Conservation (phyloP, 1,284 basidiomycete genomes). For the Marasmius oreades region DNA sequence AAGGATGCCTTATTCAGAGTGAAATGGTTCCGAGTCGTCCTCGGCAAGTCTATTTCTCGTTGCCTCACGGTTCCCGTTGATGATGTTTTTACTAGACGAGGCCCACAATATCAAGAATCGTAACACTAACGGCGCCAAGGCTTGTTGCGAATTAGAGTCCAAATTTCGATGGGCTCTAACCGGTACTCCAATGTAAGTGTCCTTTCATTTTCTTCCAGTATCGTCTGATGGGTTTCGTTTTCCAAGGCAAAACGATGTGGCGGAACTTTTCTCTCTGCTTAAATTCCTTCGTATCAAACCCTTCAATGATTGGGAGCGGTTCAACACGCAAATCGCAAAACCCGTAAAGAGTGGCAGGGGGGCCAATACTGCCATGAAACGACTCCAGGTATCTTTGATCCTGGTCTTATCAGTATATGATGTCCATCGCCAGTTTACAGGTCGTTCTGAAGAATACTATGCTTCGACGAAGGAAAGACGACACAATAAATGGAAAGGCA, state of each 20-base stretch:
- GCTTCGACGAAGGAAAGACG: constrained; percentile 87
- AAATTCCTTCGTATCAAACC: constrained; percentile 87
- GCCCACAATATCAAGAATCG: constrained; percentile 98
- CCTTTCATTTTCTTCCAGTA: background rate
- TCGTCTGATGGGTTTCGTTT: background rate
- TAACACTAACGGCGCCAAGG: constrained; percentile 77
- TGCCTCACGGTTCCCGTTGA: background rate
- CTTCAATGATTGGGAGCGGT: constrained; percentile 76
- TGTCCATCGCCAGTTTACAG: constrained; percentile 29
- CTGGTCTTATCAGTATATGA: background rate
- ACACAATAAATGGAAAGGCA: constrained; percentile 79
- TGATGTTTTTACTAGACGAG: constrained; percentile 62
- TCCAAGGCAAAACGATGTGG: constrained; percentile 78
- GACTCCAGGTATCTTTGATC: constrained; percentile 58
- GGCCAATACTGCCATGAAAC: constrained; percentile 72
- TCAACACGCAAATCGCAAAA: constrained; percentile 76
- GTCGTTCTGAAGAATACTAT: constrained; percentile 85
- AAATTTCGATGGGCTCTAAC: constrained; percentile 91
- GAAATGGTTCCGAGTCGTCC: constrained; percentile 83
- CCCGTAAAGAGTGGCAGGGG: constrained; percentile 75
- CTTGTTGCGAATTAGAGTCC: constrained; percentile 74
- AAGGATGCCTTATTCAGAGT: constrained; percentile 75
- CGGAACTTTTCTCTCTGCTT: constrained; percentile 87
- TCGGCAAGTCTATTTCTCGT: constrained; percentile 52
- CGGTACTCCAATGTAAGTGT: constrained; percentile 82